Evolutionary conservation across 1,139 yeast species (phyloP).

Genomic region (Yamadazyma diospyri): DNA sequence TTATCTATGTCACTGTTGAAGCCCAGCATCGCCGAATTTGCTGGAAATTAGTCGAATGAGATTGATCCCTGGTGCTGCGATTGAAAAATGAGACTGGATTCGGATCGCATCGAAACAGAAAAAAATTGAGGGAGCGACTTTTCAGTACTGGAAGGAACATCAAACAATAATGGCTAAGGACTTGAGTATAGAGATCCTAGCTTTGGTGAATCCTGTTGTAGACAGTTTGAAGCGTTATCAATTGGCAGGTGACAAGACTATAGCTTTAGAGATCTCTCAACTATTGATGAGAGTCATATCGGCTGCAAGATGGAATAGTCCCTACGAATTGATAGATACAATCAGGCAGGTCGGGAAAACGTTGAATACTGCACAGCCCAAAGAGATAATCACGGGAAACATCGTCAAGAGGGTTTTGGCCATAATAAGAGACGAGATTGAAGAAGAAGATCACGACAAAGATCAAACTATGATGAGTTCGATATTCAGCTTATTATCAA

Average conservation of each 20-base stretch:
- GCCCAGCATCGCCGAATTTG: slow-evolving; percentile 10
- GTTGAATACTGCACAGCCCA: slow-evolving; percentile 63
- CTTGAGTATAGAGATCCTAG: slow-evolving; percentile 34
- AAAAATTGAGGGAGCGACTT: too few species aligned
- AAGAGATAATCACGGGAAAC: slow-evolving; percentile 86
- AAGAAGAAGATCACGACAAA: slow-evolving; percentile 34
- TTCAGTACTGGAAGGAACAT: too few species aligned
- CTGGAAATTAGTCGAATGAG: not conserved
- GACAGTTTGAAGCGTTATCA: slow-evolving; percentile 66
- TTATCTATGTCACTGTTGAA: slow-evolving; percentile 23
- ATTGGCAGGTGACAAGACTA: slow-evolving; percentile 65
- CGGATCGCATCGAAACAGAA: slow-evolving; percentile 2
- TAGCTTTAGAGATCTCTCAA: slow-evolving; percentile 86
- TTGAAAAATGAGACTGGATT: too few species aligned
- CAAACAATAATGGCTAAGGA: slow-evolving; percentile 3
- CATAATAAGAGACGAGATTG: slow-evolving; percentile 82
- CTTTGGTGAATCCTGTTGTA: slow-evolving; percentile 39
- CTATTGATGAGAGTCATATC: slow-evolving; percentile 85
- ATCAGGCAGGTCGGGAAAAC: slow-evolving; percentile 63
- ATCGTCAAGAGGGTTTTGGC: slow-evolving; percentile 88
- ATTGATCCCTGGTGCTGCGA: not conserved
- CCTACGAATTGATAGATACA: slow-evolving; percentile 66
- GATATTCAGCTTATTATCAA: slow-evolving; percentile 84
- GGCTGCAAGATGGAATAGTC: slow-evolving; percentile 80
- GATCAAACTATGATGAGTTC: slow-evolving; percentile 62